Evolutionary conservation across 2,329 filamentous ascomycete genomes (phyloP), one percentile per base, ranked within the genome.

Genomic region (Talaromyces sp.): DNA sequence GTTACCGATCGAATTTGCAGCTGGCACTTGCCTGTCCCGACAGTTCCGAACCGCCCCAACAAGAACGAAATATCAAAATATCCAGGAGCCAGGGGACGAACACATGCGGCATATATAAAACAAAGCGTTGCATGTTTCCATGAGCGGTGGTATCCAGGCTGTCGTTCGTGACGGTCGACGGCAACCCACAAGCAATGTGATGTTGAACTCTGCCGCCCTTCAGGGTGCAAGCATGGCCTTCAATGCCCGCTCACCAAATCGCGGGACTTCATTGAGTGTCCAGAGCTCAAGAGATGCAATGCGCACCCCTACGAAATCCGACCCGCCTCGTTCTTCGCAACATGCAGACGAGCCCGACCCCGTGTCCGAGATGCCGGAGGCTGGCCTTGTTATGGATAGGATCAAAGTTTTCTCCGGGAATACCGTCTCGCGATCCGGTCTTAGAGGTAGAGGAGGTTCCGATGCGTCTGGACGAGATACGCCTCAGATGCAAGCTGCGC

Each of bases 161-260:
- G 48, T 53, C 62, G 52, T 58, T 61, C 53, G 58, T 64, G 63
- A 64, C 64, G 62, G 66, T 67, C 65, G 69, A 64, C 57, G 65
- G 61, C 62, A 64, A 64, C 40, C 50, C 36, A 37, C 19, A 52
- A 45, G 53, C 55, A 63, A 69, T 63, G 64, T 59, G 58, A 51
- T 46, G 50, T 21, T 62, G 56, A 37, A 48, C 57, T 48, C 65
- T 17, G 58, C 65, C 40, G 72, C 73, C 37, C 60, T 73, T 37
- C 70, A 69, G 60, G 73, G 73, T 62, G 73, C 73, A 54, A 68
- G 69, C 28, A 63, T 69, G 21, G 73, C 73, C 28, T 75, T 75
- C 57, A 65, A 62, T 61, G 63, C 64, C 53, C 61, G 57, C 31
- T 59, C 65, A 36, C 62, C 64, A 31, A 67, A 64, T 61, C 53